phyloP scores from a whole-genome alignment of 495 filamentous ascomycete genomes.

The Glutinoglossum americanum region DNA sequence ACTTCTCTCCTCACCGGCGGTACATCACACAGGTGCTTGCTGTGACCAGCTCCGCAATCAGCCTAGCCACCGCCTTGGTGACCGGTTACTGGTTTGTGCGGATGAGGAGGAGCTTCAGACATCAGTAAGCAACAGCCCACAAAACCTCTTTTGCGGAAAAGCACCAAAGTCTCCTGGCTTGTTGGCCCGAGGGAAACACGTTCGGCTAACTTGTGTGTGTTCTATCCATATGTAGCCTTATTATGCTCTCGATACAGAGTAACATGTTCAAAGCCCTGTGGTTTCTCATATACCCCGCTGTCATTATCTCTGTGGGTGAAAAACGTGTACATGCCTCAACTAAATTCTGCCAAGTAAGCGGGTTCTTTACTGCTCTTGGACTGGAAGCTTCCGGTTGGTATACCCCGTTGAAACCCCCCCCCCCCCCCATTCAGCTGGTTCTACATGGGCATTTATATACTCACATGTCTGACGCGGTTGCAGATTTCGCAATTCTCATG shows the following conservation, averaged over 20 bases:
- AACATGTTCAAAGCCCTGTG: slow-evolving; percentile 46
- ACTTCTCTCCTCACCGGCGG: background rate
- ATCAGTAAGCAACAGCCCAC: slow-evolving; percentile 29
- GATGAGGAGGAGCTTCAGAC: slow-evolving; percentile 53
- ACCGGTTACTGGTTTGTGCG: slow-evolving; percentile 50
- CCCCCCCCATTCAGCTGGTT: too few relatives aligned
- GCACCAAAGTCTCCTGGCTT: too few relatives aligned
- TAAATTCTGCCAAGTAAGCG: slow-evolving; percentile 41
- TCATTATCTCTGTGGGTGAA: slow-evolving; percentile 23
- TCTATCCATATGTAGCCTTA: too few relatives aligned
- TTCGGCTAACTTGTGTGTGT: slow-evolving; percentile 4
- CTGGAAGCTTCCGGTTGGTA: slow-evolving; percentile 39
- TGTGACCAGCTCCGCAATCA: slow-evolving; percentile 24
- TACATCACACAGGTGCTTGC: slow-evolving; percentile 11
- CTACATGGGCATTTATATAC: background rate
- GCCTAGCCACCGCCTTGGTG: slow-evolving; percentile 26
- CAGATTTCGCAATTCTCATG: slow-evolving; percentile 44
- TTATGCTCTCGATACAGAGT: slow-evolving; percentile 47
- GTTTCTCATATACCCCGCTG: slow-evolving; percentile 39
- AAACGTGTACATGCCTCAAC: slow-evolving; percentile 26
- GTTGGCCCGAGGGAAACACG: slow-evolving; percentile 8
- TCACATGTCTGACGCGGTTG: background rate
- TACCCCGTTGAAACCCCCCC: background rate
- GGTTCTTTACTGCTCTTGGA: slow-evolving; percentile 40
- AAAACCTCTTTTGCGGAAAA: background rate